Evolutionary conservation across 768 basidiomycete genomes (phyloP).

Genomic region (Calocybe cyanea): DNA sequence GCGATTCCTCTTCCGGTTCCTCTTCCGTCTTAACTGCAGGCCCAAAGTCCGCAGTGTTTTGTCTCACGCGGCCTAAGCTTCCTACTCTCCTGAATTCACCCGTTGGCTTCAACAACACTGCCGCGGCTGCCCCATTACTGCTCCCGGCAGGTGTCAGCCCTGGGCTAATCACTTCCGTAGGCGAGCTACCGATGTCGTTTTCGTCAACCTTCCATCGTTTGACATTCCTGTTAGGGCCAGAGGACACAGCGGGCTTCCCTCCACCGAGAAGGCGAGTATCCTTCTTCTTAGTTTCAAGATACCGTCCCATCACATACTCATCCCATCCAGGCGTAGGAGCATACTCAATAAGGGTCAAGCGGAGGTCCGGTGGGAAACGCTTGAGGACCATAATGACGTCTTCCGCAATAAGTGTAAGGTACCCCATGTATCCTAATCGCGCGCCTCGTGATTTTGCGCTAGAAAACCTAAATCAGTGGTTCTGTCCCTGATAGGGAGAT

Average conservation of each 20-base stretch:
- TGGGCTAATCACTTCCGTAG: background rate
- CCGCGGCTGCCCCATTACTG: background rate
- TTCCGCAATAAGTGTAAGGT: conserved; percentile 91
- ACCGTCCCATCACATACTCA: conserved; percentile 80
- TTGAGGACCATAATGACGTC: conserved; percentile 89
- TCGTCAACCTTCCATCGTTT: conserved; percentile 73
- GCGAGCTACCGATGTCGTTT: conserved; percentile 32
- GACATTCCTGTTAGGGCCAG: conserved; percentile 24
- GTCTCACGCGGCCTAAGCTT: conserved; percentile 37
- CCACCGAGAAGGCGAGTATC: conserved; percentile 83
- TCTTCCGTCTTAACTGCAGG: conserved; percentile 45
- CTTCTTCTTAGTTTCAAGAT: conserved; percentile 80
- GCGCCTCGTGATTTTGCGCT: conserved; percentile 73
- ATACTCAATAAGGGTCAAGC: conserved; percentile 55
- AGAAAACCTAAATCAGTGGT: conserved; percentile 1
- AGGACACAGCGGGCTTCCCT: conserved; percentile 64
- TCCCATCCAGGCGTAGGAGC: conserved; percentile 84
- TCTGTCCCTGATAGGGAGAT: background rate
- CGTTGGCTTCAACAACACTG: conserved; percentile 24
- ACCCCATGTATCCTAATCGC: conserved; percentile 94
- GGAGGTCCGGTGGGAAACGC: conserved; percentile 79
- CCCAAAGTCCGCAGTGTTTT: conserved; percentile 66
- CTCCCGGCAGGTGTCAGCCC: background rate
- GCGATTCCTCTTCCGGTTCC: conserved; percentile 37
- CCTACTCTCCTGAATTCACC: conserved; percentile 59